Base-by-base conservation (phyloP, 306 rosid species). In the Vigna angularis region DNA sequence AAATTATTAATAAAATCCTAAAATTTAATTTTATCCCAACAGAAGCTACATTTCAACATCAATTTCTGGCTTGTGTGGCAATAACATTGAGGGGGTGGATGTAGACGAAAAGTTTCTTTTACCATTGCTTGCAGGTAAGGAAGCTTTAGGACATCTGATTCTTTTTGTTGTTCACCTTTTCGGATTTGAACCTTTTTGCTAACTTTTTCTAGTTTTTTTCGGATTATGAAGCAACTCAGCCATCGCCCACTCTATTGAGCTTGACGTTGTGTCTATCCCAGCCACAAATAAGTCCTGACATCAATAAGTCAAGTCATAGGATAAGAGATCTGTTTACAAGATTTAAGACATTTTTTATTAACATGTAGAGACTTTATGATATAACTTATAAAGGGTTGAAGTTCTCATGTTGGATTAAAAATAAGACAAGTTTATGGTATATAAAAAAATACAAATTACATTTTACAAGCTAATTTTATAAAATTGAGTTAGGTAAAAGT, bases 201-300 rank as follows among this genome's bases (percentile, higher is more conserved):
- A 6, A 59, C 69, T n/a, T 14, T 84, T 53, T 11, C 30, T 58
- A 73, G 4, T 47, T 51, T 74, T 13, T 26, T 5, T 28, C 20
- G 70, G 75, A 58, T 70, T 22, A 86, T 64, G 5, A 50, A 16
- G 11, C 15, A 81, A 62, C 47, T 72, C 88, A 11, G 81, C 89
- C 56, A 80, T 80, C 9, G 65, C 55, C 84, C 80, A 74, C 55
- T 66, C 80, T 7, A 74, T 9, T 5, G 80, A 38, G 47, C 45
- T 66, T 34, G 71, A 32, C 45, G 79, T 80, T 66, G 84, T 80
- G 70, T 80, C 79, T 45, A 80, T 80, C 9, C 75, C 84, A 14
- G 71, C 38, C 69, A 9, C 86, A 22, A 22, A 22, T 22, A 22
- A 22, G 1, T 22, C 24, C 24, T 22, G 1, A 1, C 24, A 22